Evolutionary conservation across 2,329 filamentous ascomycete species (phyloP), one percentile per base, ranked within the genome.

Genomic region (Emmonsiellopsis sp.): DNA sequence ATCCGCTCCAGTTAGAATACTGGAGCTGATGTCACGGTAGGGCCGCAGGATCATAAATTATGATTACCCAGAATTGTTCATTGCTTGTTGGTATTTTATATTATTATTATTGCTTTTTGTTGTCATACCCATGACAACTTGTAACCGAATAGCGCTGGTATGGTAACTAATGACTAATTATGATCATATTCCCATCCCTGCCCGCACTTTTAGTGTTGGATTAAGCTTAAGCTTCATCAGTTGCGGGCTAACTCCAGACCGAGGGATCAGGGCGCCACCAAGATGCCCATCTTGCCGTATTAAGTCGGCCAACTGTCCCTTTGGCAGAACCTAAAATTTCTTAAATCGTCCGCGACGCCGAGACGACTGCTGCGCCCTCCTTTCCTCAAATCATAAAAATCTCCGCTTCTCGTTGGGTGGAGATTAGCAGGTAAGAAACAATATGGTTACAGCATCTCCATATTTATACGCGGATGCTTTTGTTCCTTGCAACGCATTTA

Each of bases 221-320:
- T 71, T 71, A 71, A 71, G 68, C 68, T 71, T 71, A 71, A 71
- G 67, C 66, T 70, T 66, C 65, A 60, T 58, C 62, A 65, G 63
- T 61, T 57, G 58, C 61, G 62, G 42, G 65, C 64, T 66, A 66
- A 64, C 61, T 60, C 59, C 56, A 57, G 53, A 46, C 57, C 57
- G 57, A 62, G 62, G 61, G 63, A 68, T 63, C 65, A 63, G 61
- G 63, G 62, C 65, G 65, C 65, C 48, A 42, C 48, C 14, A 31
- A 39, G 3, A 5, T 3, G 9, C n/a, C 37, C 13, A 39, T 42
- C 39, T 51, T 17, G 37, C 5, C 21, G 11, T n/a, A 6, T 13
- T 3, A 42, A 31, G 9, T 6, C 47, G 43, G 17, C 27, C 27
- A 33, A 14, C 49, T 43, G 5, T 31, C 17, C 37, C 6, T 4